These are phyloP conservation scores for Ustilago lituana DNA, from an alignment of 1,284 basidiomycete species.

Conservation along the genomic window DNA sequence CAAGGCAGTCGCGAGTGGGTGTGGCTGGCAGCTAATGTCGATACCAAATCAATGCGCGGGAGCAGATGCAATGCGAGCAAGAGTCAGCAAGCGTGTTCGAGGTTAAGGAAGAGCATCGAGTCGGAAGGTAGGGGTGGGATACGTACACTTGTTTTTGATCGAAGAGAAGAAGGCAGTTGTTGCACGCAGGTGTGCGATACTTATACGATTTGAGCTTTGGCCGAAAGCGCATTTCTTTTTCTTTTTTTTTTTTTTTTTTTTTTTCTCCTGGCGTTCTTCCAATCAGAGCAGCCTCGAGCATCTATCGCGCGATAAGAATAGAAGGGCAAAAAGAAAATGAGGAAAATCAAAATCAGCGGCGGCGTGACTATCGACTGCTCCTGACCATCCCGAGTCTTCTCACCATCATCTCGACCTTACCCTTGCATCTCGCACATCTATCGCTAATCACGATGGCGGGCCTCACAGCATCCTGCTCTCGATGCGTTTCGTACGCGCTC, in stretches of 20 bases:
- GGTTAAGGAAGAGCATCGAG: background rate
- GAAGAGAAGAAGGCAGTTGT: conserved; percentile 26
- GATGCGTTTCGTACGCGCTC: conserved; percentile 26
- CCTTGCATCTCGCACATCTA: background rate
- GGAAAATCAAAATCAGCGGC: too few species aligned
- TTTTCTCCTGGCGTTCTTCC: conserved; percentile 4
- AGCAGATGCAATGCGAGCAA: too few species aligned
- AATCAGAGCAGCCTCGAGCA: conserved; percentile 1
- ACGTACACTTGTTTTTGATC: conserved; percentile 65
- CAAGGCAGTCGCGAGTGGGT: conserved; percentile 56
- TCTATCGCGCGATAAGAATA: conserved; percentile 28
- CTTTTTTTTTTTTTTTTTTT: conserved; percentile 7
- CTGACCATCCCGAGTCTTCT: background rate
- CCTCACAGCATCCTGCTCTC: conserved; percentile 27
- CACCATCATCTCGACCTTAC: background rate
- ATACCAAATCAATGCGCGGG: too few species aligned
- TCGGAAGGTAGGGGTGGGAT: conserved; percentile 8
- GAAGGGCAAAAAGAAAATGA: background rate
- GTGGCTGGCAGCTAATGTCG: conserved; percentile 55
- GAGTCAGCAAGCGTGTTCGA: conserved; percentile 1
- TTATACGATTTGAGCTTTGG: conserved; percentile 14
- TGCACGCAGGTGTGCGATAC: conserved; percentile 2
- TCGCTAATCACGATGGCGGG: conserved; percentile 18
- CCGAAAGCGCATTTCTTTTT: background rate
- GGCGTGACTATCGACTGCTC: too few species aligned